Base-by-base conservation (phyloP, 352 stramenopile species). In the Pythium phragmitis region DNA sequence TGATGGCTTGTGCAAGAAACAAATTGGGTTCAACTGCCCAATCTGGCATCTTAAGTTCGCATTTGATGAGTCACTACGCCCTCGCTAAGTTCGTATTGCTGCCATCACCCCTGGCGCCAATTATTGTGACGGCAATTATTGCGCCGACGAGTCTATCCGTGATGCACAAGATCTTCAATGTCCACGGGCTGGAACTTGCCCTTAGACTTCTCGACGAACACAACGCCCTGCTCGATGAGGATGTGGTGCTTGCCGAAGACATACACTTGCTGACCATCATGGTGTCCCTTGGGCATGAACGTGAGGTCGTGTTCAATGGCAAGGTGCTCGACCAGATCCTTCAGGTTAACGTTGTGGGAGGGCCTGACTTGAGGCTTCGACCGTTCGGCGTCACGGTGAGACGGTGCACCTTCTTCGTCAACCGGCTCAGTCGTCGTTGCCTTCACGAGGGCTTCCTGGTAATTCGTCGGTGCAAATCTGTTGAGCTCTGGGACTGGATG, bases 211-310 rank as follows among this genome's bases (percentile, higher is more conserved):
- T 94, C 78, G n/a, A 79, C 60, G 65, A 86, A 93, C 37, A 94
- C 79, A 5, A 96, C 81, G 42, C 85, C 87, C 53, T 94, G 83
- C 48, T 96, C 86, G 57, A 96, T 88, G 51, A 94, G 73, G 54
- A 96, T 92, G 53, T 89, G 79, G 55, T 89, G 73, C 63, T 84
- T 83, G 16, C 87, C 87, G 59, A 96, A 92, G 4, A 69, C 30
- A 36, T 95, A 96, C 21, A 94, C 70, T 60, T 88, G 82, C 69
- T 94, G 85, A 11, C 86, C 87, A 53, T 94, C 82, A 60, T 91
- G 80, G 14, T 74, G 67, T 1, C 82, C 77, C 70, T 90, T 92
- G 30, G 86, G 84, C 68, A 90, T 83, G 65, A 96, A 97, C 46
- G 68, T 84, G 41, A 97, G 62, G 63, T 95, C 82, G 56, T 93